Evolutionary conservation across 2,329 filamentous ascomycete genomes (phyloP), one percentile per base, ranked within the genome.

Genomic region (Dryadomyces quercus-mongolicae): DNA sequence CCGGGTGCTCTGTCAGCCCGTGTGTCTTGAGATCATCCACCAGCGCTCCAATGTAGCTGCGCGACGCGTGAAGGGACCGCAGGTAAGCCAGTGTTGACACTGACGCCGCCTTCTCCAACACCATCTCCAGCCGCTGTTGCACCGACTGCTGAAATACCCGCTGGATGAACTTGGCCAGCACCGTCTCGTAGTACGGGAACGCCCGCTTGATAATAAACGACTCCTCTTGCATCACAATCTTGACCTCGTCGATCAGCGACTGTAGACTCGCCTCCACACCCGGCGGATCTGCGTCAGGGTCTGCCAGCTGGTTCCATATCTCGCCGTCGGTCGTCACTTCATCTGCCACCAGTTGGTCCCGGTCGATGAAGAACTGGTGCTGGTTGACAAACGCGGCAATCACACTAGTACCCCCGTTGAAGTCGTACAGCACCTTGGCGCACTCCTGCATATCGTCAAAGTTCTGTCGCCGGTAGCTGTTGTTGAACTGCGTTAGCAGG

Each of bases 391-490:
- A 98, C 12, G 92, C 77, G 15, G 88, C 92, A 68, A 96, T 95
- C 56, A 97, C 93, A 66, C 91, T 97, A 55, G 89, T 84, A 52
- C 93, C 93, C 52, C 93, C 90, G 67, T 92, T 95, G 75, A 98
- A 98, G 69, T 97, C 93, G 66, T 93, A 80, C 58, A 98, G 74
- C 45, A 96, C 93, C 63, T 88, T 88, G 54, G 94, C 88, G 66
- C 93, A 98, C 66, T 97, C 93, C 71, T 88, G 85, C 94, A 98
- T 98, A 63, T 94, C 91, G 61, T 96, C 89, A 64, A 95, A 96
- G 69, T 97, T 95, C 63, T 95, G 90, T 61, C 86, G 84, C 59
- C 91, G 80, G 68, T 97, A 97, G 72, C 92, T 96, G 65, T 94
- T 89, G 73, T 98, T 94, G 70, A 98, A 98, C 64, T 96, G 92